Evolutionary conservation across 495 filamentous ascomycete genomes (phyloP).

Genomic region (Elasticomyces elasticus): DNA sequence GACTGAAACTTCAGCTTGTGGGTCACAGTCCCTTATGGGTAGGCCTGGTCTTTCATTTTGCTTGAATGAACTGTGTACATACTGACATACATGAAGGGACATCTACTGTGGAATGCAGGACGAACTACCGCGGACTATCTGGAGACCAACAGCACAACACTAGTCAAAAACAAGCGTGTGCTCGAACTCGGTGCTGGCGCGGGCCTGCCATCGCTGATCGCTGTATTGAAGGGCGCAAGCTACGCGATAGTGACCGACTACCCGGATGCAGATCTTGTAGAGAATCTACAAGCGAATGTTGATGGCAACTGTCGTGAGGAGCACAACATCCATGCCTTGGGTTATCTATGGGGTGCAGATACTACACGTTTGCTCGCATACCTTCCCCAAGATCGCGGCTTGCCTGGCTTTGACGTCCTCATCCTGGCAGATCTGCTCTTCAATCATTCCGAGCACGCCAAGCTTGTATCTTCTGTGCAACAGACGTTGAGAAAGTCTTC

Average conservation of each 20-base stretch:
- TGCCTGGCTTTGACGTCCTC: conserved; percentile 59
- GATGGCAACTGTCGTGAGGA: conserved; percentile 9
- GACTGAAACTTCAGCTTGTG: conserved; percentile 67
- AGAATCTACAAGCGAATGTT: conserved; percentile 67
- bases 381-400: conserved; percentile 29
- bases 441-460: conserved; percentile 71
- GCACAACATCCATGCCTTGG: conserved; percentile 23
- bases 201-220: conserved; percentile 72
- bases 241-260: conserved; percentile 78
- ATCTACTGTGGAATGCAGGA: conserved; percentile 85
- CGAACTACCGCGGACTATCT: conserved; percentile 66
- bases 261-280: conserved; percentile 68
- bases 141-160: conserved; percentile 46
- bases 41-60: conserved; percentile 23
- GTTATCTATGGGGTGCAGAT: conserved; percentile 55
- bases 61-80: conserved; percentile 1
- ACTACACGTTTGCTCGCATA: conserved; percentile 42
- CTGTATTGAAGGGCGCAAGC: conserved; percentile 56
- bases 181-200: conserved; percentile 87
- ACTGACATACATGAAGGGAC: conserved; percentile 43
- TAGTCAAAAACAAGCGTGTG: conserved; percentile 53
- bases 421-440: conserved; percentile 85
- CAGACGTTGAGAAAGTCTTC: conserved; percentile 44
- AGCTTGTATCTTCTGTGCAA: conserved; percentile 61
- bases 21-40: conserved; percentile 85